Evolutionary conservation across 139 green algal species (phyloP).

Genomic region (Chlamydomonas sp.): DNA sequence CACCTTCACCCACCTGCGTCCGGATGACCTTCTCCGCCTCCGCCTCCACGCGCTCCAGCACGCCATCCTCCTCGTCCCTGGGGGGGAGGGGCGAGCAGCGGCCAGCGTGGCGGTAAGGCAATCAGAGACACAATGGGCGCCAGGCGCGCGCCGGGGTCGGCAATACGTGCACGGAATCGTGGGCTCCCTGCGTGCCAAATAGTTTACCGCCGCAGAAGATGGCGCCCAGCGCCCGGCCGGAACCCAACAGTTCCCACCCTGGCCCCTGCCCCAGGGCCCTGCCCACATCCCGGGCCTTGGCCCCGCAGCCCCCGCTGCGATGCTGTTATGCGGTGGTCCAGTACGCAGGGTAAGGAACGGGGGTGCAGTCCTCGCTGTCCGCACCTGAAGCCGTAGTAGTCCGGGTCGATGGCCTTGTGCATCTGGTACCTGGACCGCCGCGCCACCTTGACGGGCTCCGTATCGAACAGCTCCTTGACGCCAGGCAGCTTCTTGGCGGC

Average conservation of each 20-base stretch:
- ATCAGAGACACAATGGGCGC: too few relatives aligned
- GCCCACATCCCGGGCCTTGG: too few relatives aligned
- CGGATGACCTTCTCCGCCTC: slow-evolving; percentile 78
- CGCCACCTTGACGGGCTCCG: slow-evolving; percentile 74
- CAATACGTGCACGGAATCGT: too few relatives aligned
- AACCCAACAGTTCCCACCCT: too few relatives aligned
- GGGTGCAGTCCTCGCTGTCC: slow-evolving; percentile 1
- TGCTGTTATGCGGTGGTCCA: background rate
- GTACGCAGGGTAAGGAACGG: background rate
- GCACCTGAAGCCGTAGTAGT: slow-evolving; percentile 95
- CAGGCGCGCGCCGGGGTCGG: too few relatives aligned
- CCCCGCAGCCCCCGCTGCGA: background rate
- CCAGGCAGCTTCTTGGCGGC: slow-evolving; percentile 98
- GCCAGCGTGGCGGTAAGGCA: too few relatives aligned
- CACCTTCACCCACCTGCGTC: slow-evolving; percentile 45
- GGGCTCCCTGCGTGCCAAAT: too few relatives aligned
- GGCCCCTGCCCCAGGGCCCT: too few relatives aligned
- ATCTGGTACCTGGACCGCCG: slow-evolving; percentile 85
- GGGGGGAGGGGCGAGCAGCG: too few relatives aligned
- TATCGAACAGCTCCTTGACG: slow-evolving; percentile 98
- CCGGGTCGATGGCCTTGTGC: slow-evolving; percentile 89
- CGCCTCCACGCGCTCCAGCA: slow-evolving; percentile 83
- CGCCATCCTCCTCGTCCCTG: slow-evolving; percentile 93
- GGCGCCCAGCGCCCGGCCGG: too few relatives aligned
- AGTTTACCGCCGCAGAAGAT: too few relatives aligned